Evolutionary conservation across 805 yeast genomes (phyloP).

Genomic region (Sugiyamaella qingdaonensis): DNA sequence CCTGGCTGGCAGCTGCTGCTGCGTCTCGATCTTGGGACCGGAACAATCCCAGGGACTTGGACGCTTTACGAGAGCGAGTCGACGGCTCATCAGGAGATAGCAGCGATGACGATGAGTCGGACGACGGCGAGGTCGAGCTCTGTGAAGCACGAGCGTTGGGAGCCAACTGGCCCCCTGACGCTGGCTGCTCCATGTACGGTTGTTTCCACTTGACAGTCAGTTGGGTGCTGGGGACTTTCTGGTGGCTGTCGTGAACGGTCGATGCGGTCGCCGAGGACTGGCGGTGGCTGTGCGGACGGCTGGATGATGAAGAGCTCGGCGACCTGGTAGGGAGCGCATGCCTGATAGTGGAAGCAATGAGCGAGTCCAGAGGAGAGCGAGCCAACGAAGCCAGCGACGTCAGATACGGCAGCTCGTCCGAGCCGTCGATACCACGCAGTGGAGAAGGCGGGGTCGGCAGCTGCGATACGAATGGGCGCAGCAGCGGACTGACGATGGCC

Average conservation of each 20-base stretch:
- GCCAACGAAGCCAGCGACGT: background rate
- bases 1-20: background rate
- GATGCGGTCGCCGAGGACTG: too few species aligned
- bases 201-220: background rate
- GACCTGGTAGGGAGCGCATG: background rate
- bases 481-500: background rate
- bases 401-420: background rate
- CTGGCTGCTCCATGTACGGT: background rate
- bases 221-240: too few species aligned
- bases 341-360: slow-evolving; percentile 1
- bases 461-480: background rate
- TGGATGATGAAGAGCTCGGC: background rate
- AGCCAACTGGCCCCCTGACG: background rate
- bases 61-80: slow-evolving; percentile 35
- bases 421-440: background rate
- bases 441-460: slow-evolving; percentile 1
- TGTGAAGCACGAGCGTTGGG: background rate
- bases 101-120: background rate
- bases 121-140: background rate
- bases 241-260: too few species aligned
- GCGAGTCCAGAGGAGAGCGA: slow-evolving; percentile 1
- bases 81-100: background rate
- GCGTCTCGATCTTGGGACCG: background rate
- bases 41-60: slow-evolving; percentile 36
- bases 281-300: background rate